Evolutionary conservation across 805 yeast genomes (phyloP), one percentile per base, ranked within the genome.

Genomic region (Pichia pseudocactophila): DNA sequence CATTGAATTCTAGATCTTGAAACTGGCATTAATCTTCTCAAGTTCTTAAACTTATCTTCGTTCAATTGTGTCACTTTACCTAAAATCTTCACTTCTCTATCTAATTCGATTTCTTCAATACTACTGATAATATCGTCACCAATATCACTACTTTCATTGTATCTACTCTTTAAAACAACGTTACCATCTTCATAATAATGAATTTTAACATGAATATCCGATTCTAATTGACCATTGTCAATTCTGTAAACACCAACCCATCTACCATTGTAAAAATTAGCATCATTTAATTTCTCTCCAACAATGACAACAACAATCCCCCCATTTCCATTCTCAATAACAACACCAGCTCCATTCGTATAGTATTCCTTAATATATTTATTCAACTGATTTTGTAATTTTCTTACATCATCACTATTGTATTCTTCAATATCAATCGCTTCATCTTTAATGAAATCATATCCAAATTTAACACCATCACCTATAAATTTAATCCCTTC

Each of bases 161-260:
- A 17, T 17, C 22, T 17, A 2, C 79, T 68, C 47, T 74, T 78
- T 54, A 92, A 73, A 40, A 90, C 73, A 16, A 90, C 97, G 56
- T 90, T 90, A 26, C 98, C 98, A 52, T 90, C 97, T 64, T 90
- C 98, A 59, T 75, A 92, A 61, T 89, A 92, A 62, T 90, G 98
- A 33, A 89, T 82, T 50, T 85, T 89, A 27, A 88, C 71, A 17
- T 59, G 61, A 30, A 86, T 70, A 7, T 58, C 57, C 4, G 95
- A 96, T 3, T 50, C 51, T 13, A 83, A 47, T 7, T 58, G 41
- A 0, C 58, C 55, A 1, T 56, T 46, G 3, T 51, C 7, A 63
- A 56, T 62, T 86, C 88, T 46, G 67, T 64, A 1, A 95, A 80
- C 41, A 68, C 74, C 96, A 96, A 87, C 57, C 96, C 97, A 88